Evolutionary conservation across 1,284 basidiomycete genomes (phyloP).

Genomic region (Veloboletus limbatus): DNA sequence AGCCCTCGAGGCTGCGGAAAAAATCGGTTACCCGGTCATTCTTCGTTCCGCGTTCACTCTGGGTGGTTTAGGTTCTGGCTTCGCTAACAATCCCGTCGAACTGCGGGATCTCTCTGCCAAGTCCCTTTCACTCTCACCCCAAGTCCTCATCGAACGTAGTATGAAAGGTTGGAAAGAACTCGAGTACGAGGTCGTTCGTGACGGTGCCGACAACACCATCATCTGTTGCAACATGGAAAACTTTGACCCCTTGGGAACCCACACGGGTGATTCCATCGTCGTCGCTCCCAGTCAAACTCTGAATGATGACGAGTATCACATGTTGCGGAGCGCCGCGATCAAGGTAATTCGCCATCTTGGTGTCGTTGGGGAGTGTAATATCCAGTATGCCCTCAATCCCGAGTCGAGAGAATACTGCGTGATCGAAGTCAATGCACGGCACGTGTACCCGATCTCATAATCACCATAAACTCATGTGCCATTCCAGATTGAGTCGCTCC

Average conservation of each 20-base stretch:
- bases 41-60: slow-evolving; percentile 97
- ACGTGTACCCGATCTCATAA: slow-evolving; percentile 28
- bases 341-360: slow-evolving; percentile 98
- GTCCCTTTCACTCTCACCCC: slow-evolving; percentile 87
- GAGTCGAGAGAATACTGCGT: slow-evolving; percentile 93
- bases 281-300: slow-evolving; percentile 98
- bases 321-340: slow-evolving; percentile 96
- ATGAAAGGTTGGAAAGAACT: slow-evolving; percentile 99
- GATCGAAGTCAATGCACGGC: slow-evolving; percentile 96
- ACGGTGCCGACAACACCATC: slow-evolving; percentile 93
- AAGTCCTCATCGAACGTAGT: slow-evolving; percentile 96
- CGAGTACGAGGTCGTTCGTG: slow-evolving; percentile 98
- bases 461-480: slow-evolving; percentile 6
- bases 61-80: slow-evolving; percentile 97
- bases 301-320: slow-evolving; percentile 98
- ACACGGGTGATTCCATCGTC: slow-evolving; percentile 99
- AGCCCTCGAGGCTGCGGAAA: slow-evolving; percentile 87
- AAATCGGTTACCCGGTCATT: slow-evolving; percentile 97
- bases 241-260: slow-evolving; percentile 98
- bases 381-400: slow-evolving; percentile 98
- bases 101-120: slow-evolving; percentile 93
- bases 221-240: slow-evolving; percentile 99
- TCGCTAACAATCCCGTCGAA: slow-evolving; percentile 95
- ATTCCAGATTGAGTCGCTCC: slow-evolving; percentile 54
- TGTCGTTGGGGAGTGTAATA: slow-evolving; percentile 98